Evolutionary conservation across 1,139 yeast genomes (phyloP).

Genomic region (Yamadazyma mexicana): DNA sequence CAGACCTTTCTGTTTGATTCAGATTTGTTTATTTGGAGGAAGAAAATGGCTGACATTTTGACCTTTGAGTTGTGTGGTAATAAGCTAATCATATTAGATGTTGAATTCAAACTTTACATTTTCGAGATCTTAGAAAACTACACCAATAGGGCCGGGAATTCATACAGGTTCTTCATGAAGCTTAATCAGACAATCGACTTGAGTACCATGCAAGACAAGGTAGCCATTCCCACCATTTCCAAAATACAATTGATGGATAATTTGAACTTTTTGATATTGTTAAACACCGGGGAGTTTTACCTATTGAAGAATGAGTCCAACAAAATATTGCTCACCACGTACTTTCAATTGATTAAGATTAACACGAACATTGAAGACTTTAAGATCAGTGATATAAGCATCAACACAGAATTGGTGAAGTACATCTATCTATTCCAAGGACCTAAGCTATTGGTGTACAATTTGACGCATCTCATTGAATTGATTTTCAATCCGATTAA

Average conservation of each 20-base stretch:
- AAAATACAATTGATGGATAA: constrained; percentile 30
- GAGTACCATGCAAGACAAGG: constrained; percentile 28
- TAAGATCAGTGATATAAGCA: constrained; percentile 26
- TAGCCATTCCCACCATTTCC: constrained; percentile 24
- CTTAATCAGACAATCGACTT: constrained; percentile 39
- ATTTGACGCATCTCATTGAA: constrained; percentile 30
- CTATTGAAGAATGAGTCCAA: constrained; percentile 35
- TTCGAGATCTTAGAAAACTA: constrained; percentile 24
- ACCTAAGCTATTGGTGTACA: constrained; percentile 29
- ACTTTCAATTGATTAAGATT: constrained; percentile 40
- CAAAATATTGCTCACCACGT: constrained; percentile 22
- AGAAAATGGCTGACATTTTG: constrained; percentile 31
- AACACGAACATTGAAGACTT: constrained; percentile 33
- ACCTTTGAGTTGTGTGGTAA: constrained; percentile 21
- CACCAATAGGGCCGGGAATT: constrained; percentile 18
- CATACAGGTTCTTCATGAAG: constrained; percentile 33
- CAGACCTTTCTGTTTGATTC: constrained; percentile 36
- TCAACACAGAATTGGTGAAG: constrained; percentile 14
- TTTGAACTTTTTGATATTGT: constrained; percentile 36
- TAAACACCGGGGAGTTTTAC: constrained; percentile 40
- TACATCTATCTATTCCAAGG: constrained; percentile 33
- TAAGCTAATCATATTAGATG: constrained; percentile 28
- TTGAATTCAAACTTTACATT: constrained; percentile 30
- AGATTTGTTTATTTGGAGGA: constrained; percentile 43
- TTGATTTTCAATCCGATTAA: constrained; percentile 21